phyloP scores from a whole-genome alignment of 495 filamentous ascomycete species.

The Entonaema liquescens region DNA sequence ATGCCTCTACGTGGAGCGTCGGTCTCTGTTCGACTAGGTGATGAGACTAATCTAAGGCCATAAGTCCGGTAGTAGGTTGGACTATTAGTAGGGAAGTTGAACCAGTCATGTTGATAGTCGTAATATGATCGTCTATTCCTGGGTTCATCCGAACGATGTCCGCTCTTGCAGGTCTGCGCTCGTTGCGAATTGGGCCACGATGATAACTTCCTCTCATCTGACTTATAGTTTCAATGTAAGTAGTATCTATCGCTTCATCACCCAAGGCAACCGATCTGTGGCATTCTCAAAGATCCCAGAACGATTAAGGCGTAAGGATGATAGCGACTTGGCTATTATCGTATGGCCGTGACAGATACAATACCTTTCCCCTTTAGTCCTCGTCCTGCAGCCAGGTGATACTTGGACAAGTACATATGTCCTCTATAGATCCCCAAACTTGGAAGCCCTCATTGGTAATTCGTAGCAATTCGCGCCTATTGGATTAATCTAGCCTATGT shows the following conservation, averaged over 20 bases:
- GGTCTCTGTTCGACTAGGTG: conserved; percentile 26
- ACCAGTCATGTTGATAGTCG: conserved; percentile 5
- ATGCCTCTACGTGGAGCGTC: conserved; percentile 2
- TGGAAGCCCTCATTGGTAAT: conserved; percentile 23
- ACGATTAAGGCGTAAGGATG: neutral
- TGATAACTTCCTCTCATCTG: conserved; percentile 21
- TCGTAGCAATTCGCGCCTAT: conserved; percentile 26
- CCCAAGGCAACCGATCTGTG: conserved; percentile 10
- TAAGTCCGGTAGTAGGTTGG: neutral
- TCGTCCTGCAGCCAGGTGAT: conserved; percentile 38
- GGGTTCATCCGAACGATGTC: conserved; percentile 2
- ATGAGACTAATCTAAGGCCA: neutral
- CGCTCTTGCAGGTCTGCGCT: conserved; percentile 1
- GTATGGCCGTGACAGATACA: conserved; percentile 36
- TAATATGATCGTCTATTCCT: conserved; percentile 7
- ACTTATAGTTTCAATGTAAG: conserved; percentile 14
- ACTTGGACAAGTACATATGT: conserved; percentile 15
- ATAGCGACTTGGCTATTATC: conserved; percentile 34
- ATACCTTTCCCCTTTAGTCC: conserved; percentile 40
- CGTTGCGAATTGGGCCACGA: conserved; percentile 29
- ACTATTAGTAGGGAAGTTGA: neutral
- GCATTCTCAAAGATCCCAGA: conserved; percentile 18
- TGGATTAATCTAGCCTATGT: conserved; percentile 27
- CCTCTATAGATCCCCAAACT: conserved; percentile 24
- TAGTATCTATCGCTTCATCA: conserved; percentile 16